Evolutionary conservation across 352 stramenopile species (phyloP).

Genomic region (Phytophthora multivora): DNA sequence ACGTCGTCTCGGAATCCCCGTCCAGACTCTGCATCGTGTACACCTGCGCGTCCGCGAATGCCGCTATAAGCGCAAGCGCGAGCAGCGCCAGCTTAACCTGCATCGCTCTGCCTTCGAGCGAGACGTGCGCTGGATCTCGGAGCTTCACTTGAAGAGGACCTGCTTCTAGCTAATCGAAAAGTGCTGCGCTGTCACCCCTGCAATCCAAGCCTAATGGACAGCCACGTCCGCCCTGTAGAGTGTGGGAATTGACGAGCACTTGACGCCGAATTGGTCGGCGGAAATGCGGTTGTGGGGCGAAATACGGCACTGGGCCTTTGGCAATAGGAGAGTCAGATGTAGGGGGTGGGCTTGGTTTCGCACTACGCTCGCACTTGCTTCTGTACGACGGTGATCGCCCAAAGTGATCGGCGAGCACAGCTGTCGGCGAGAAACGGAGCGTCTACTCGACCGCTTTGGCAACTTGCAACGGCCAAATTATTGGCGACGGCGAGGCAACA

Average conservation of each 20-base stretch:
- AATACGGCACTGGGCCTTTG: constrained; percentile 8
- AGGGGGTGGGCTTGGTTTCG: constrained; percentile 28
- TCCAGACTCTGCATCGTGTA: constrained; percentile 30
- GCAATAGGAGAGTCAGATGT: constrained; percentile 33
- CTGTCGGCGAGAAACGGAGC: constrained; percentile 26
- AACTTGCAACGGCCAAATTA: constrained; percentile 7
- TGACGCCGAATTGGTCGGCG: constrained; percentile 15
- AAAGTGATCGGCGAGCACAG: constrained; percentile 26
- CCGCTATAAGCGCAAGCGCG: not conserved
- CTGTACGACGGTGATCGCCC: constrained; percentile 30
- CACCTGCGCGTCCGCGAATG: constrained; percentile 21
- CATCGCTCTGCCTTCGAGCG: constrained; percentile 22
- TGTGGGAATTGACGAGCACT: constrained; percentile 7
- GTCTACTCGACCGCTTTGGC: not conserved
- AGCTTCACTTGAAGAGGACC: constrained; percentile 5
- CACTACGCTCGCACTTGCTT: constrained; percentile 33
- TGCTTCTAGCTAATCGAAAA: constrained; percentile 19
- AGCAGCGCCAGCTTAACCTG: constrained; percentile 27
- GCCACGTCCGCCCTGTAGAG: constrained; percentile 1
- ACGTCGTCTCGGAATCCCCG: not conserved
- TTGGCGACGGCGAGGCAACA: not conserved
- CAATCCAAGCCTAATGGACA: constrained; percentile 11
- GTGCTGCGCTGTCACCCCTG: constrained; percentile 17
- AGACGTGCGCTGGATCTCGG: not conserved
- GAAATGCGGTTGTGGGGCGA: constrained; percentile 26